Evolutionary conservation across 2,329 filamentous ascomycete species (phyloP).

Genomic region (Dothistroma pini): DNA sequence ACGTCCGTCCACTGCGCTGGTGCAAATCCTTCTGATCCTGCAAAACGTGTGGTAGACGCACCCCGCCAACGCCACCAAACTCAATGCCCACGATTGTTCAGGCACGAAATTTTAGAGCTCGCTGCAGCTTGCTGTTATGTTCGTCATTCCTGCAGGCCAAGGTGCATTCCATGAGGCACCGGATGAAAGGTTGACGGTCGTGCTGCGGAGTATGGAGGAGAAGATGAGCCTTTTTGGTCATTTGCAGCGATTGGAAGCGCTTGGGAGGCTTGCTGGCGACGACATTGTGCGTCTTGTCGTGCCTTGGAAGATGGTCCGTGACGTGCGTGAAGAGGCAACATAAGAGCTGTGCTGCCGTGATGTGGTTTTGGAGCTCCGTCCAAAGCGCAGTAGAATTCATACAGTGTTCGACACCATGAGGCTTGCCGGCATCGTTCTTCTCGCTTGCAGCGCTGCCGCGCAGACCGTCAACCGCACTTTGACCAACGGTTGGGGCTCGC

Average conservation of each 20-base stretch:
- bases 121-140: background rate
- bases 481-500: conserved; percentile 27
- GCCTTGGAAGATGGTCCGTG: background rate
- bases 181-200: background rate
- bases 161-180: background rate
- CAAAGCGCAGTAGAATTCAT: background rate
- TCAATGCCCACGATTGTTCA: background rate
- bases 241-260: background rate
- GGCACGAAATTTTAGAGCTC: background rate
- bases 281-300: background rate
- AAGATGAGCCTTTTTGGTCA: background rate
- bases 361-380: background rate
- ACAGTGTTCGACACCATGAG: background rate
- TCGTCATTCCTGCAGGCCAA: background rate
- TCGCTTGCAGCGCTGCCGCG: conserved; percentile 3
- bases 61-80: background rate
- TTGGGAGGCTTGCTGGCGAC: background rate
- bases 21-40: background rate
- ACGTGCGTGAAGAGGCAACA: background rate
- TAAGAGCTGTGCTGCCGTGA: background rate
- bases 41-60: background rate
- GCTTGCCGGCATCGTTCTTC: background rate
- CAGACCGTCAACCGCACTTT: conserved; percentile 23
- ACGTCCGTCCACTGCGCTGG: background rate
- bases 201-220: background rate